Conservation (phyloP, 495 filamentous ascomycete species). For the Echria macrotheca region DNA sequence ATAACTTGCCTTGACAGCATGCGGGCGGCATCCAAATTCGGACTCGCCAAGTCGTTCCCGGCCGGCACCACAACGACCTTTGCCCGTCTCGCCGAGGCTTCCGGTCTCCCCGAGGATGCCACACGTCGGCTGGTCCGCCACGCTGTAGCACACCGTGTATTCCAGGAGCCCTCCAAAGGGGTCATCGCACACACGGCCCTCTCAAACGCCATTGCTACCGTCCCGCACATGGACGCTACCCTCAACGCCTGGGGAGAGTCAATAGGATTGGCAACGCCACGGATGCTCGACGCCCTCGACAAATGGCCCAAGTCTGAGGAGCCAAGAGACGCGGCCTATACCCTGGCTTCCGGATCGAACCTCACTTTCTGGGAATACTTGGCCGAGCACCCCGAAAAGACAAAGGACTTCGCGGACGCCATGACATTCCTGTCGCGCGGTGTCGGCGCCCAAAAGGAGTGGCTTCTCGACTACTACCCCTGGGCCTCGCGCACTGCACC, state of each 20-base stretch:
- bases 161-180: not conserved
- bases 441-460: not conserved
- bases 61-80: not conserved
- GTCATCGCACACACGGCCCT: slow-evolving; percentile 1
- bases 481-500: not conserved
- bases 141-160: not conserved
- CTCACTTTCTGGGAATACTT: not conserved
- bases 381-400: not conserved
- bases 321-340: slow-evolving; percentile 10
- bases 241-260: not conserved
- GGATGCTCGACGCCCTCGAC: not conserved
- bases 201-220: not conserved
- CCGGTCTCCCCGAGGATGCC: not conserved
- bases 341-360: not conserved
- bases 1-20: not conserved
- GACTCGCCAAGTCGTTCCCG: slow-evolving; percentile 3
- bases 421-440: not conserved
- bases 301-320: slow-evolving; percentile 7
- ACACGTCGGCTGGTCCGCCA: not conserved
- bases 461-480: slow-evolving; percentile 1
- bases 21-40: not conserved
- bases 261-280: not conserved
- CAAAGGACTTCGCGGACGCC: not conserved
- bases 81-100: not conserved
- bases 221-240: not conserved